These are phyloP conservation scores for Talaromyces sp. DNA, from an alignment of 2,329 filamentous ascomycete species.

Conservation along the genomic window DNA sequence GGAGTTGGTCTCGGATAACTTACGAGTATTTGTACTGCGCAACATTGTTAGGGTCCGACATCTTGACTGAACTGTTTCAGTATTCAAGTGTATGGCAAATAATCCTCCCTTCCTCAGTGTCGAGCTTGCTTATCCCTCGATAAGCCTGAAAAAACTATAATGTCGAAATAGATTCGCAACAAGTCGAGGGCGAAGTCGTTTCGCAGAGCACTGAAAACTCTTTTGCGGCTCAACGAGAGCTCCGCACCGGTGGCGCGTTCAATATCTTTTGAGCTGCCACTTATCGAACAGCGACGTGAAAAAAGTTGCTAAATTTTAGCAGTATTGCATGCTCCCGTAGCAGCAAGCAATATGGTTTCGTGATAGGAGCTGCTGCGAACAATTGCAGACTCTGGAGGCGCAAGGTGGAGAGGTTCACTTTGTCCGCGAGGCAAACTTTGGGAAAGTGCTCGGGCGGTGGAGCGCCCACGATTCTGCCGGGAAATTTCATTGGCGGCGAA, in stretches of 20 bases:
- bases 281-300: not conserved
- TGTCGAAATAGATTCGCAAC: not conserved
- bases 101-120: not conserved
- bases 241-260: slow-evolving; percentile 13
- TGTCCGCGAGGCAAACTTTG: slow-evolving; percentile 2
- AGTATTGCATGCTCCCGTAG: not conserved
- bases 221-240: slow-evolving; percentile 11
- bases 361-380: not conserved
- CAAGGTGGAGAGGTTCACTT: slow-evolving; percentile 1
- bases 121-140: not conserved
- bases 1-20: not conserved
- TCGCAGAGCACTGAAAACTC: slow-evolving; percentile 3
- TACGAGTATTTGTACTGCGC: slow-evolving; percentile 95
- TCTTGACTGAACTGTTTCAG: slow-evolving; percentile 35
- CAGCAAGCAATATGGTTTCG: not conserved
- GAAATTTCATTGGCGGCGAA: slow-evolving; percentile 4
- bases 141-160: not conserved
- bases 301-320: not conserved
- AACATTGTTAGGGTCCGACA: slow-evolving; percentile 71
- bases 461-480: not conserved
- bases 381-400: not conserved
- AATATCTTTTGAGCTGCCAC: slow-evolving; percentile 5
- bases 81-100: not conserved
- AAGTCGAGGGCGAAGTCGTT: not conserved
- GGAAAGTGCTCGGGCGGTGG: slow-evolving; percentile 9